phyloP scores from a whole-genome alignment of 495 filamentous ascomycete species.

The Penicillium flavigenum region DNA sequence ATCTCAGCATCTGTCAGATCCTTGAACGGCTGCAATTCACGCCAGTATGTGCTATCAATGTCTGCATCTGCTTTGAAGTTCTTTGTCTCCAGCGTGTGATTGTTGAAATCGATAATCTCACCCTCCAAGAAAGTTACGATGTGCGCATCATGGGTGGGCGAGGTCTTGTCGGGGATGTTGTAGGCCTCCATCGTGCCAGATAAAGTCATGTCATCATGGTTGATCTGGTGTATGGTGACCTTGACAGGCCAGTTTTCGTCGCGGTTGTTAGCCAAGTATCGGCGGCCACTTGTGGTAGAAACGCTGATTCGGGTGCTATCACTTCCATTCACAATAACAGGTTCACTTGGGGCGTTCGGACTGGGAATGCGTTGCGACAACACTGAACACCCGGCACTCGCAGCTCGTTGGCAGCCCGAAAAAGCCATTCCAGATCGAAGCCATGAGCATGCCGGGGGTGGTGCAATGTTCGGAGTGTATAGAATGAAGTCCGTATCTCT shows the following conservation, averaged over 20 bases:
- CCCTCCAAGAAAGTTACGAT: conserved; percentile 75
- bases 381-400: conserved; percentile 31
- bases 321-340: conserved; percentile 43
- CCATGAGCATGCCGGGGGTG: conserved; percentile 62
- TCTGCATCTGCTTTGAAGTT: conserved; percentile 59
- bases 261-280: conserved; percentile 41
- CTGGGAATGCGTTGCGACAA: conserved; percentile 32
- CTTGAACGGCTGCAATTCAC: conserved; percentile 65
- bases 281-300: conserved; percentile 34
- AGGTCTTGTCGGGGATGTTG: conserved; percentile 63
- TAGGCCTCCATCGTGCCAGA: conserved; percentile 78
- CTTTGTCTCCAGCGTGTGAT: conserved; percentile 65
- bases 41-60: conserved; percentile 71
- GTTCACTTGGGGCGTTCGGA: conserved; percentile 30
- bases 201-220: conserved; percentile 62
- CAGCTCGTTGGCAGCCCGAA: conserved; percentile 58
- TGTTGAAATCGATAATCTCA: conserved; percentile 74
- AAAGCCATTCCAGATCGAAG: conserved; percentile 64
- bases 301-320: conserved; percentile 36
- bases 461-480: conserved; percentile 53
- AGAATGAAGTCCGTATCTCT: conserved; percentile 62
- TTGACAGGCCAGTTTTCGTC: conserved; percentile 72
- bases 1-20: conserved; percentile 57
- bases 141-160: conserved; percentile 55
- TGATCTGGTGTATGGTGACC: conserved; percentile 67